phyloP scores from a whole-genome alignment of 129 eudicot genomes.

The Flaveria sonorensis region DNA sequence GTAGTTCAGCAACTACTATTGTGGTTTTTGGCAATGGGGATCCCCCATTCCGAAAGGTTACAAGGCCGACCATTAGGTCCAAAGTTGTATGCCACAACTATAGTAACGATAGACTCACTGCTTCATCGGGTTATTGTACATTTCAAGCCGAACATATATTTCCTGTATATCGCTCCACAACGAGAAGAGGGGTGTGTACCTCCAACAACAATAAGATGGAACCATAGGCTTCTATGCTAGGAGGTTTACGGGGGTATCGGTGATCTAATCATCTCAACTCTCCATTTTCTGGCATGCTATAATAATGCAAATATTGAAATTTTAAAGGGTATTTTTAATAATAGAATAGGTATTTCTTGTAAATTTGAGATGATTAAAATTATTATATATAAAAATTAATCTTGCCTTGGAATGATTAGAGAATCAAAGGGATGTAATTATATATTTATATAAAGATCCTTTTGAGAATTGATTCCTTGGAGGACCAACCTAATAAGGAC shows the following conservation, averaged over 20 bases:
- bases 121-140: neutral
- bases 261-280: no score
- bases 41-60: neutral
- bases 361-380: neutral
- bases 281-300: no score
- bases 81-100: neutral
- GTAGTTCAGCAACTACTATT: neutral
- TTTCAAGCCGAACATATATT: neutral
- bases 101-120: neutral
- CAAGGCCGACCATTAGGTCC: neutral
- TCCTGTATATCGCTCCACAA: neutral
- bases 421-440: neutral
- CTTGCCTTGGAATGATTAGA: neutral
- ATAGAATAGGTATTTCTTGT: neutral
- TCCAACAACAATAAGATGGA: no score
- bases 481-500: conserved; percentile 17
- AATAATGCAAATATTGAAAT: no score
- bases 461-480: neutral
- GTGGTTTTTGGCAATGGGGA: neutral
- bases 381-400: no score
- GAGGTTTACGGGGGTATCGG: no score
- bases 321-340: neutral
- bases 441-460: neutral
- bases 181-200: neutral
- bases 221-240: no score